Conservation (phyloP, 2,329 filamentous ascomycete genomes). For the Arthrobotrys pseudoclavata region DNA sequence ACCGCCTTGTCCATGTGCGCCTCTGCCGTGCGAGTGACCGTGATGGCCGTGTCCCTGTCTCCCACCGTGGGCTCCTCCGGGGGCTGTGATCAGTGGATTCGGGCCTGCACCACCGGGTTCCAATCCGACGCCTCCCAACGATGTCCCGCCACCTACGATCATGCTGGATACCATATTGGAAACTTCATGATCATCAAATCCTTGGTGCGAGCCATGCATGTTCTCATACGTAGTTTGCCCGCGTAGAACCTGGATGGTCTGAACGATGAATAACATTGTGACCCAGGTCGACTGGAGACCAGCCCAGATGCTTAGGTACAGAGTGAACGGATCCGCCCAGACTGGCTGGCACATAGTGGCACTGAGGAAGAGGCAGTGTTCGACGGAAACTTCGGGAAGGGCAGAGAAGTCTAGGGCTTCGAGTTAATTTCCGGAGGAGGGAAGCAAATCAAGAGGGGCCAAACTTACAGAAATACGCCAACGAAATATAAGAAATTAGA, state of each 20-base stretch:
- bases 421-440: conserved; percentile 63
- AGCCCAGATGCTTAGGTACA: conserved; percentile 83
- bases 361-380: conserved; percentile 80
- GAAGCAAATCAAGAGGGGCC: conserved; percentile 63
- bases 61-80: conserved; percentile 63
- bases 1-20: conserved; percentile 72
- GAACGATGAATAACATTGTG: conserved; percentile 94
- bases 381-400: conserved; percentile 50
- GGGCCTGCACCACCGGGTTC: conserved; percentile 76
- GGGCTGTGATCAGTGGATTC: conserved; percentile 68
- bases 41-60: conserved; percentile 67
- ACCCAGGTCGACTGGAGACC: conserved; percentile 92
- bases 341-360: conserved; percentile 80
- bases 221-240: conserved; percentile 97
- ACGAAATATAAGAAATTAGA: conserved; percentile 64
- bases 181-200: conserved; percentile 64
- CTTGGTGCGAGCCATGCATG: conserved; percentile 82
- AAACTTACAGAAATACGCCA: conserved; percentile 61
- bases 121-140: conserved; percentile 78
- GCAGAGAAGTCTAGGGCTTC: conserved; percentile 29
- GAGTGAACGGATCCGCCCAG: conserved; percentile 85
- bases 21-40: conserved; percentile 66
- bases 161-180: conserved; percentile 76
- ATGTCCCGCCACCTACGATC: conserved; percentile 78
- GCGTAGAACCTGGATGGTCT: conserved; percentile 89